These are phyloP conservation scores for Corylus americana DNA, from an alignment of 306 rosid species.

Conservation along the genomic window DNA sequence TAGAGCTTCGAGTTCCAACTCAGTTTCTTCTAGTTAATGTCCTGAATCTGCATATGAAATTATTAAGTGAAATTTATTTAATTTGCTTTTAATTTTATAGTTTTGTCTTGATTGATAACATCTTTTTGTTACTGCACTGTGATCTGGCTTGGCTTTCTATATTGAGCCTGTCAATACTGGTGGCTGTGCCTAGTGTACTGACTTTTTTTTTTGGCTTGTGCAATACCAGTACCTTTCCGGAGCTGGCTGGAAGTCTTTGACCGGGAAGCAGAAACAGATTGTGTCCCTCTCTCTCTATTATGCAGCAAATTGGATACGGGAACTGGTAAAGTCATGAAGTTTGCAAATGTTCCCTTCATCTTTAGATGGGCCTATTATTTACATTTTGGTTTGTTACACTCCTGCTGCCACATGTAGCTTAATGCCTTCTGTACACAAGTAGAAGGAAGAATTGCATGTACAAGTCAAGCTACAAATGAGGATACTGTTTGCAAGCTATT, in stretches of 20 bases:
- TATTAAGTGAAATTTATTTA: too few relatives aligned
- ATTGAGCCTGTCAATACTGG: conserved; percentile 9
- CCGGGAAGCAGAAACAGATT: conserved; percentile 37
- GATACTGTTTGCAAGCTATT: conserved; percentile 32
- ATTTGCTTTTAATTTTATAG: neutral
- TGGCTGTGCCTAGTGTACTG: conserved; percentile 7
- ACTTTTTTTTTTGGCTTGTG: conserved; percentile 12
- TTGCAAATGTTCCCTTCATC: neutral
- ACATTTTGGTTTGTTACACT: neutral
- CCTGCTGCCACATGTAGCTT: conserved; percentile 26
- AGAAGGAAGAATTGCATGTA: conserved; percentile 27
- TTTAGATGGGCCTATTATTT: conserved; percentile 1
- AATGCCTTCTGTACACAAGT: conserved; percentile 47
- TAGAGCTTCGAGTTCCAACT: too few relatives aligned
- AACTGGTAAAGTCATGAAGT: conserved; percentile 28
- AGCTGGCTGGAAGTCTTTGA: conserved; percentile 40
- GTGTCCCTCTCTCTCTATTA: conserved; percentile 35
- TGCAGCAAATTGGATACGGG: conserved; percentile 49
- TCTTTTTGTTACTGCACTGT: too few relatives aligned
- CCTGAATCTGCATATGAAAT: too few relatives aligned
- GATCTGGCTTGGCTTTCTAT: neutral
- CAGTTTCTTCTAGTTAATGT: too few relatives aligned
- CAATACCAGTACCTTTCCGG: conserved; percentile 36
- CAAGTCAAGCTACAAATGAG: conserved; percentile 40
- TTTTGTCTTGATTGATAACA: neutral